Percentiles rank a stretch among this genome's conserved stretches.
phyloP scores from a whole-genome alignment of 495 filamentous ascomycete species.

The Podospora pseudopauciseta region DNA sequence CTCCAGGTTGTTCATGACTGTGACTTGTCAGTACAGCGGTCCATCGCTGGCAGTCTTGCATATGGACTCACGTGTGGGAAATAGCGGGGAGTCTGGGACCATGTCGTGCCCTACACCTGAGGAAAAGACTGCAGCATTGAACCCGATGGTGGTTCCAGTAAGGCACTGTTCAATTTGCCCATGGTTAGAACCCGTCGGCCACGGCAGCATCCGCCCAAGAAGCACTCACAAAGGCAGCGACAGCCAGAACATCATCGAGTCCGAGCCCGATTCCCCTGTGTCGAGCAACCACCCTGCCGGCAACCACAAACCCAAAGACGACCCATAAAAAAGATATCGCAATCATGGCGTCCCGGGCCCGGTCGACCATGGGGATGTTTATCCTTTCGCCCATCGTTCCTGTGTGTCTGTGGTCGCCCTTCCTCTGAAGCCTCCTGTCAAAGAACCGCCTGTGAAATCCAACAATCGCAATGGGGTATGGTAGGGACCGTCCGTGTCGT shows the following conservation, averaged over 20 bases:
- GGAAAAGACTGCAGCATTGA: slow-evolving; percentile 7
- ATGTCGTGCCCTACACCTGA: not conserved
- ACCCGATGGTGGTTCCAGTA: slow-evolving; percentile 4
- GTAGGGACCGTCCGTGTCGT: not conserved
- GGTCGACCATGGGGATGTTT: not conserved
- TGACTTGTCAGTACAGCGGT: not conserved
- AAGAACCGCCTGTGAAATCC: not conserved
- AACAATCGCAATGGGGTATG: not conserved
- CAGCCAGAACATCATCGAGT: not conserved
- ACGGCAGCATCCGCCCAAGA: not conserved
- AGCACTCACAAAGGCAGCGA: slow-evolving; percentile 5
- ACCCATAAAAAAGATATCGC: not conserved
- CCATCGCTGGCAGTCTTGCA: no score
- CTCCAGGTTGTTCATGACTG: slow-evolving; percentile 7
- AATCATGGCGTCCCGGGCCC: slow-evolving; percentile 1
- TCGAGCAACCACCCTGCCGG: not conserved
- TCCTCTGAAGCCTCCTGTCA: not conserved
- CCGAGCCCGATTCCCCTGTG: not conserved
- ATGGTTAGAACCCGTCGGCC: not conserved
- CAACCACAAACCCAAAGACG: not conserved
- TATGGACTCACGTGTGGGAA: not conserved
- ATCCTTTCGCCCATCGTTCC: not conserved
- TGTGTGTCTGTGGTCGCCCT: not conserved
- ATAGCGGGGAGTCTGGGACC: not conserved
- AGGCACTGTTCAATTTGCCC: not conserved